These are phyloP conservation scores for Bipolaris zeicola DNA, from an alignment of 2,329 filamentous ascomycete genomes.

Conservation along the genomic window DNA sequence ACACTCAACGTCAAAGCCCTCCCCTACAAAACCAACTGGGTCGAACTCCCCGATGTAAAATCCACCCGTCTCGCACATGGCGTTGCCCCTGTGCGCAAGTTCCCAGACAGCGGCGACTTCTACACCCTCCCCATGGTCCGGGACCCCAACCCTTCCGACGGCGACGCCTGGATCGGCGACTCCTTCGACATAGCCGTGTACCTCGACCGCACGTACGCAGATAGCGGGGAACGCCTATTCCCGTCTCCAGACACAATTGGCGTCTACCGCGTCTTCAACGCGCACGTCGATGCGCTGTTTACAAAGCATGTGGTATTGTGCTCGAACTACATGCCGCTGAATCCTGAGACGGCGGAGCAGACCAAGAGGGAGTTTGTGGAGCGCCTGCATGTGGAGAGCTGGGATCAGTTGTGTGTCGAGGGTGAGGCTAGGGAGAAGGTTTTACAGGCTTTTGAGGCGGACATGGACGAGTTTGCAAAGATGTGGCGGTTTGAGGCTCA, in stretches of 20 bases:
- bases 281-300: slow-evolving; percentile 60
- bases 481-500: slow-evolving; percentile 47
- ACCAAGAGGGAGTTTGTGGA: slow-evolving; percentile 56
- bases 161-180: slow-evolving; percentile 57
- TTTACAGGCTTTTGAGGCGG: slow-evolving; percentile 48
- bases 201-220: slow-evolving; percentile 59
- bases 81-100: slow-evolving; percentile 58
- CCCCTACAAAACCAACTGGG: slow-evolving; percentile 59
- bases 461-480: slow-evolving; percentile 51
- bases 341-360: slow-evolving; percentile 54
- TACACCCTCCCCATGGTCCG: slow-evolving; percentile 64
- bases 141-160: slow-evolving; percentile 56
- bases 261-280: slow-evolving; percentile 57
- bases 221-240: slow-evolving; percentile 56
- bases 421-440: slow-evolving; percentile 50
- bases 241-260: slow-evolving; percentile 40
- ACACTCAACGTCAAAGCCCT: slow-evolving; percentile 57
- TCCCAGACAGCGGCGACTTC: slow-evolving; percentile 62
- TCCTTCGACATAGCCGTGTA: slow-evolving; percentile 69
- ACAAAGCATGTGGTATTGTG: slow-evolving; percentile 52
- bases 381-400: slow-evolving; percentile 51
- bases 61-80: slow-evolving; percentile 55
- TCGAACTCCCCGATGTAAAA: slow-evolving; percentile 59
- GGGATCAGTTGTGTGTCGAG: slow-evolving; percentile 49
- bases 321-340: slow-evolving; percentile 54